Base-by-base conservation (phyloP, 345 rosid species). In the Pistacia atlantica region DNA sequence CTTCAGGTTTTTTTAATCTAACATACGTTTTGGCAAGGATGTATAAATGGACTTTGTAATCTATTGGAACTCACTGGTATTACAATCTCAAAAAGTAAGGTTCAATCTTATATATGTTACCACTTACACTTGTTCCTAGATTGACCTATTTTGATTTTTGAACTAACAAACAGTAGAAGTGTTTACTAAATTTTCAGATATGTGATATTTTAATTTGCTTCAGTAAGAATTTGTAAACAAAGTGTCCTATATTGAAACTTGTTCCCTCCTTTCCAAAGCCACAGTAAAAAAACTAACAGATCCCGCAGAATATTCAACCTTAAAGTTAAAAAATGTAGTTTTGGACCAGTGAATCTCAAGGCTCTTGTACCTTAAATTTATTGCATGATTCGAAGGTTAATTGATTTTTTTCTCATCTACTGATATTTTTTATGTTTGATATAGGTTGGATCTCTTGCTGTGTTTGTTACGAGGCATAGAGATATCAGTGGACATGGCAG, bases 361-460 rank as follows among this genome's bases (percentile, higher is more conserved):
- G 14, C 65, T 71, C 17, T 12, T 11, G 45, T 38, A 57, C 54
- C 52, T 71, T 33, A 69, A 46, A 69, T 51, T 51, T 51, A 1
- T 68, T 1, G 1, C 25, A 5, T 17, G 14, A 45, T 12, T 70
- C 63, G 7, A 31, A 18, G 52, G 31, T n/a, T 12, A 76, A 58
- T 67, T 17, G n/a, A 65, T 65, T 65, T 28, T 65, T 60, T 76
- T 37, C 12, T 59, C 3, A n/a, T 59, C 20, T 38, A 8, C 8
- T 20, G 22, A 10, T 60, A 16, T n/a, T 76, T n/a, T 66, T 66
- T 56, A 8, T 69, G 72, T 67, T 81, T 71, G 37, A 42, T 74
- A 13, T 45, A 89, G 99, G 98, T 93, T 77, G 99, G 94, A 35
- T 90, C 97, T n/a, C 76, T 89, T 11, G 92, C 97, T 20, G 89